Evolutionary conservation across 2,329 filamentous ascomycete species (phyloP), one percentile per base, ranked within the genome.

Genomic region (Sporothrix globosa): DNA sequence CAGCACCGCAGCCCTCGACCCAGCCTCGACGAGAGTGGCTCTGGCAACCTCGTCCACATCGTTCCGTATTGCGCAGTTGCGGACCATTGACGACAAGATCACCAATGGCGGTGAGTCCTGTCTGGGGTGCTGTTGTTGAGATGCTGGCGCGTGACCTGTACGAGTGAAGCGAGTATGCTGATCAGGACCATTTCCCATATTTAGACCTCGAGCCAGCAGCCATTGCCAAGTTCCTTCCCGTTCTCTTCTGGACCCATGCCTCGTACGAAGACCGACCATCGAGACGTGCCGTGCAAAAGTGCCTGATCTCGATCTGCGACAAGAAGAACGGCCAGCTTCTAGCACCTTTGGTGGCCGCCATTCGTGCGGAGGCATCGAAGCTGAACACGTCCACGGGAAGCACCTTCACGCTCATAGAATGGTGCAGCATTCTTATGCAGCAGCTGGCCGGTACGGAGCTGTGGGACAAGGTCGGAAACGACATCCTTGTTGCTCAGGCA

Each of bases 391-490:
- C 95, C 44, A 83, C 91, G 19, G 88, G 86, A 56, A 96, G 89
- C 80, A 92, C 93, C 5, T 97, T 97, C 78, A 92, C 97, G 65
- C 83, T 99, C 75, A 86, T 96, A 17, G 92, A 97, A 79, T 99
- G 95, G 95, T 93, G 90, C 79, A 91, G 91, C 71, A 80, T 95
- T 71, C 81, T 97, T 67, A 86, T 97, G 75, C 89, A 94, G 76
- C 85, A 90, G 71, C 83, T 93, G 34, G 87, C 87, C 44, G 85
- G 85, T 63, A 87, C 86, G 19, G 77, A 85, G 11, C 79, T 87
- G 56, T 93, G 89, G 90, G 86, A 87, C 67, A 83, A 83, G 76
- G 89, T 89, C 78, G 87, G 87, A 68, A 77, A 84, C 74, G 89
- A 92, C 46, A 81, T 96, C 54, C 81, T 96, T 39, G 79, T 87